Percentiles rank a stretch among this genome's conserved stretches.
phyloP scores from a whole-genome alignment of 805 yeast species.

The Maudiozyma barnettii region DNA sequence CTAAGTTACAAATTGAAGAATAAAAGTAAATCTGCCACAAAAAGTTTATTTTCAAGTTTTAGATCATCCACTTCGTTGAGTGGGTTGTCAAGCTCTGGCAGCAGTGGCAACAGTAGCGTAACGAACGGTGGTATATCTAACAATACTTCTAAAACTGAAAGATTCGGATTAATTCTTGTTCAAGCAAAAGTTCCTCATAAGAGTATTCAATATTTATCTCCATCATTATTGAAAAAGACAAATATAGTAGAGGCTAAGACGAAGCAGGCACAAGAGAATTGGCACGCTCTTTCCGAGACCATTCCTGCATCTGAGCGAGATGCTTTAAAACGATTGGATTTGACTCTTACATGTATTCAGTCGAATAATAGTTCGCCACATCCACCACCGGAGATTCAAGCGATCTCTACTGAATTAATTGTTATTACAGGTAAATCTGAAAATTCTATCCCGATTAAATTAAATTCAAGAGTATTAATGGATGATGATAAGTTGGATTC shows the following conservation, averaged over 20 bases:
- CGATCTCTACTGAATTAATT: slow-evolving; percentile 21
- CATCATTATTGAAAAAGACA: slow-evolving; percentile 26
- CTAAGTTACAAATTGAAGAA: slow-evolving; percentile 11
- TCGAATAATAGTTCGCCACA: slow-evolving; percentile 17
- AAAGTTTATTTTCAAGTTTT: slow-evolving; percentile 5
- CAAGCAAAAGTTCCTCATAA: slow-evolving; percentile 23
- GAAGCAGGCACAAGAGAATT: slow-evolving; percentile 25
- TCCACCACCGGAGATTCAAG: slow-evolving; percentile 23
- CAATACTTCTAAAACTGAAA: slow-evolving; percentile 1
- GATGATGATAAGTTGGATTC: slow-evolving; percentile 13
- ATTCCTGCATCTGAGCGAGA: slow-evolving; percentile 21
- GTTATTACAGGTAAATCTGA: slow-evolving; percentile 28
- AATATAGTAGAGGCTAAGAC: slow-evolving; percentile 25
- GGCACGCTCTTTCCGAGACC: slow-evolving; percentile 16
- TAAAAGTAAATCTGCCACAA: slow-evolving; percentile 1
- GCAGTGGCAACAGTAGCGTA: not conserved
- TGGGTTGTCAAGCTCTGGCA: not conserved
- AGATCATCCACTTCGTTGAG: not conserved
- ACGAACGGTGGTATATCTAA: not conserved
- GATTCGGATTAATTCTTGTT: slow-evolving; percentile 24
- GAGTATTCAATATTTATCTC: slow-evolving; percentile 29
- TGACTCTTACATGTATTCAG: slow-evolving; percentile 24
- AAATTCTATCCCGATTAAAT: slow-evolving; percentile 31
- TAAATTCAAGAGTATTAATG: slow-evolving; percentile 26
- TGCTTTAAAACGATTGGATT: slow-evolving; percentile 16